Conservation (phyloP, 2,329 filamentous ascomycete genomes). For the Fusarium coicis region DNA sequence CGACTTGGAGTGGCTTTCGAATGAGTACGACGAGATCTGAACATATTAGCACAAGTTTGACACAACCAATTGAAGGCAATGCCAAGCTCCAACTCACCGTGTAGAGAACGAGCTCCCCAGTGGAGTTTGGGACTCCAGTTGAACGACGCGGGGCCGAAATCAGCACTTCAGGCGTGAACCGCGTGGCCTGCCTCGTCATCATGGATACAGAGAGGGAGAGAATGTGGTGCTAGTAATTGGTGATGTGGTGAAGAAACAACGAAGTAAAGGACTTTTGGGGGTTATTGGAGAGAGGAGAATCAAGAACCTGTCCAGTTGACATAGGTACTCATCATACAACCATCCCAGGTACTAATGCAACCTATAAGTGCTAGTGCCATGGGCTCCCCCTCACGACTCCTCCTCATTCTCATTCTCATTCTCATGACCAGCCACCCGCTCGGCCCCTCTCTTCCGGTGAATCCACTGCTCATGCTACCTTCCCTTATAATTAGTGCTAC, state of each 20-base stretch:
- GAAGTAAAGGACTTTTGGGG: background rate
- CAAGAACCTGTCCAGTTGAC: slow-evolving; percentile 26
- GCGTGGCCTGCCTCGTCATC: slow-evolving; percentile 77
- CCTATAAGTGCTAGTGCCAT: background rate
- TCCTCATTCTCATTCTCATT: slow-evolving; percentile 24
- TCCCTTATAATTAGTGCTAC: slow-evolving; percentile 3
- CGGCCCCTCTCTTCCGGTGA: slow-evolving; percentile 38
- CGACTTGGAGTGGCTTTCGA: slow-evolving; percentile 76
- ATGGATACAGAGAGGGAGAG: slow-evolving; percentile 28
- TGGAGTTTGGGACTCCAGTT: slow-evolving; percentile 73
- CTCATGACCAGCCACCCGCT: slow-evolving; percentile 26
- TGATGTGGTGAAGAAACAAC: background rate
- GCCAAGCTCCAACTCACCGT: slow-evolving; percentile 56
- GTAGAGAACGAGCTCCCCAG: slow-evolving; percentile 73
- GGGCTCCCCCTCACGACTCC: slow-evolving; percentile 27
- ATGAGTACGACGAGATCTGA: slow-evolving; percentile 79
- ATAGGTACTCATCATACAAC: slow-evolving; percentile 35
- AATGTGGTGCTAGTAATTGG: background rate
- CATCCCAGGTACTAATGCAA: background rate
- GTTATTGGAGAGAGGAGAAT: slow-evolving; percentile 6
- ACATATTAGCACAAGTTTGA: background rate
- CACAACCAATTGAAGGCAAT: slow-evolving; percentile 2
- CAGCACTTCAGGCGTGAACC: slow-evolving; percentile 81
- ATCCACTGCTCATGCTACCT: slow-evolving; percentile 23
- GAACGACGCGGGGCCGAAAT: slow-evolving; percentile 80